Percentiles rank a stretch among this genome's conserved stretches.
These are phyloP conservation scores for Termitomyces sp. DNA, from an alignment of 768 basidiomycete genomes.

Conservation along the genomic window DNA sequence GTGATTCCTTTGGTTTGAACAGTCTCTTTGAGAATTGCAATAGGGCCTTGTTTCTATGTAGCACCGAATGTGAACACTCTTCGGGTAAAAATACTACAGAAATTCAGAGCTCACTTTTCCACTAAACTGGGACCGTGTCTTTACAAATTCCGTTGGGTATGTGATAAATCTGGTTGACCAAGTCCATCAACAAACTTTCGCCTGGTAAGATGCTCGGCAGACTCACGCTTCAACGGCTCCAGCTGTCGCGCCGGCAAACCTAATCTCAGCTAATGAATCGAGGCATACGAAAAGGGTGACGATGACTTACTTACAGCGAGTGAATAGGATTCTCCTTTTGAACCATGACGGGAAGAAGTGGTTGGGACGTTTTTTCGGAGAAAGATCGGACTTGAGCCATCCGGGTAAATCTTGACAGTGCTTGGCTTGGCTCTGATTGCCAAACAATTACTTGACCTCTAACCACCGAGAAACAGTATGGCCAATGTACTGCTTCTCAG, in stretches of 20 bases:
- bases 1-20: conserved; percentile 66
- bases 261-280: conserved; percentile 11
- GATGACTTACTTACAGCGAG: conserved; percentile 48
- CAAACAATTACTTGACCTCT: conserved; percentile 7
- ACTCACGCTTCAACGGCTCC: conserved; percentile 90
- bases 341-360: conserved; percentile 27
- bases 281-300: not conserved
- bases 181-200: conserved; percentile 24
- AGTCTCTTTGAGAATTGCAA: conserved; percentile 73
- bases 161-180: conserved; percentile 59
- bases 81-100: not conserved
- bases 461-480: conserved; percentile 15
- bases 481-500: conserved; percentile 40
- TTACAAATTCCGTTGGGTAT: conserved; percentile 89
- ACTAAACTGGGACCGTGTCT: conserved; percentile 90
- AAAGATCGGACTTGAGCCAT: not conserved
- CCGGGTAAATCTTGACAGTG: not conserved
- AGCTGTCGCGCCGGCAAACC: conserved; percentile 84
- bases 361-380: not conserved
- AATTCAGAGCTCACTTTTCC: conserved; percentile 48
- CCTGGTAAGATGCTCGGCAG: conserved; percentile 22
- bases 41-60: conserved; percentile 53
- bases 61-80: not conserved
- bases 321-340: conserved; percentile 81
- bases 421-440: conserved; percentile 1